Percentiles rank a stretch among this genome's conserved stretches.
phyloP scores from a whole-genome alignment of 2,329 filamentous ascomycete species.

The Aspergillus glaucus region DNA sequence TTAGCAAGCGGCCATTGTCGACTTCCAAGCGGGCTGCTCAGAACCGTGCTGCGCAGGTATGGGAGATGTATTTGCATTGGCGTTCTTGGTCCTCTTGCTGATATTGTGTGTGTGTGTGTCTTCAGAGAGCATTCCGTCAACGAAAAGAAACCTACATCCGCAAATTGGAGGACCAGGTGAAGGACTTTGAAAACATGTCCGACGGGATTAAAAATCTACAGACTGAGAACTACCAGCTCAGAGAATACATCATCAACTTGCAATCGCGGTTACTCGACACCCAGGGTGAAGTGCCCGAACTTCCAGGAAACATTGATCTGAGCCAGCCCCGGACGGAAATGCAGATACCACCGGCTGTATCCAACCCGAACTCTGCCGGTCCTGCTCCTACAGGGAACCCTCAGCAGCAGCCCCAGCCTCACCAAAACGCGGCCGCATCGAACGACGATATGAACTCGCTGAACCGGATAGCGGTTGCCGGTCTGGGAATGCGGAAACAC shows the following conservation, averaged over 20 bases:
- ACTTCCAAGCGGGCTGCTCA: constrained; percentile 95
- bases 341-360: constrained; percentile 21
- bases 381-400: constrained; percentile 16
- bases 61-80: constrained; percentile 21
- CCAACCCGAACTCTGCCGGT: constrained; percentile 10
- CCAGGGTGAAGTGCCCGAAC: constrained; percentile 75
- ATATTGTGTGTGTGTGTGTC: background rate
- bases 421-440: constrained; percentile 20
- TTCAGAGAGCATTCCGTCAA: constrained; percentile 88
- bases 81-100: constrained; percentile 3
- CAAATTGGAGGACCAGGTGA: constrained; percentile 89
- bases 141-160: constrained; percentile 98
- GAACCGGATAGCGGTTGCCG: constrained; percentile 39
- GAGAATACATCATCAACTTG: constrained; percentile 86
- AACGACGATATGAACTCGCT: constrained; percentile 37
- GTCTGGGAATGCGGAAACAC: constrained; percentile 39
- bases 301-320: constrained; percentile 73
- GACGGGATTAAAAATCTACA: constrained; percentile 74
- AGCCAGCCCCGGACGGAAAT: constrained; percentile 45
- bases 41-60: constrained; percentile 92
- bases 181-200: constrained; percentile 70
- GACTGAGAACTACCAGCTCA: constrained; percentile 79
- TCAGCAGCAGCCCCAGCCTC: constrained; percentile 21
- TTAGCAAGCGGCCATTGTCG: constrained; percentile 77
- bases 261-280: constrained; percentile 80